Conservation (phyloP, 768 basidiomycete genomes). For the Boletellus emodensis region DNA sequence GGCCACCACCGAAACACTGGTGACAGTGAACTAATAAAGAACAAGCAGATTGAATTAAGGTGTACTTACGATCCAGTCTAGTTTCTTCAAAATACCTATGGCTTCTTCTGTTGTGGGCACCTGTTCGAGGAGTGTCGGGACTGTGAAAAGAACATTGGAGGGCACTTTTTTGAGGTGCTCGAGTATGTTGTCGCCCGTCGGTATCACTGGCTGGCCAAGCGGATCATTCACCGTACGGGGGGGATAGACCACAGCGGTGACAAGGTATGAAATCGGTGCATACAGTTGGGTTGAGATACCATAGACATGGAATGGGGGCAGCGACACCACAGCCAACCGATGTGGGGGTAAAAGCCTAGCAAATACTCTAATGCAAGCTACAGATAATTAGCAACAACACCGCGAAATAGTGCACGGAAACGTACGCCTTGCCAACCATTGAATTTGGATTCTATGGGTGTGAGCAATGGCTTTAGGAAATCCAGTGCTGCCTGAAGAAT, state of each 20-base stretch:
- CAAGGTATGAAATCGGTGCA: slow-evolving; percentile 15
- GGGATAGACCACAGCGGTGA: slow-evolving; percentile 23
- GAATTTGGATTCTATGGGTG: slow-evolving; percentile 27
- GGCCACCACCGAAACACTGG: slow-evolving; percentile 39
- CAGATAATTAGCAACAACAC: not conserved
- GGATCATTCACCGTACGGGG: slow-evolving; percentile 23
- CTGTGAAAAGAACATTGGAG: slow-evolving; percentile 31
- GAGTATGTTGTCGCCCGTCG: slow-evolving; percentile 39
- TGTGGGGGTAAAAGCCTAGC: slow-evolving; percentile 6
- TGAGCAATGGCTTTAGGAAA: slow-evolving; percentile 41
- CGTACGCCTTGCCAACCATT: slow-evolving; percentile 36
- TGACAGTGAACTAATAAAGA: not conserved
- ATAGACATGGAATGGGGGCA: slow-evolving; percentile 27
- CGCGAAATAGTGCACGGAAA: not conserved
- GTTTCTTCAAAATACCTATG: slow-evolving; percentile 21
- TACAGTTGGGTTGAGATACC: slow-evolving; percentile 18
- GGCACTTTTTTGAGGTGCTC: slow-evolving; percentile 29
- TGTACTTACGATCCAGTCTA: slow-evolving; percentile 29
- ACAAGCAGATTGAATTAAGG: not conserved
- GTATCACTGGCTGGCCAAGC: slow-evolving; percentile 30
- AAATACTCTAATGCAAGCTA: not conserved
- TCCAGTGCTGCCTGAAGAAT: slow-evolving; percentile 40
- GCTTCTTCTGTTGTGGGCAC: slow-evolving; percentile 30
- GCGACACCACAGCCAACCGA: slow-evolving; percentile 20
- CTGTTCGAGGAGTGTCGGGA: slow-evolving; percentile 38